phyloP scores from a whole-genome alignment of 306 rosid genomes.

The Castanea mollissima region DNA sequence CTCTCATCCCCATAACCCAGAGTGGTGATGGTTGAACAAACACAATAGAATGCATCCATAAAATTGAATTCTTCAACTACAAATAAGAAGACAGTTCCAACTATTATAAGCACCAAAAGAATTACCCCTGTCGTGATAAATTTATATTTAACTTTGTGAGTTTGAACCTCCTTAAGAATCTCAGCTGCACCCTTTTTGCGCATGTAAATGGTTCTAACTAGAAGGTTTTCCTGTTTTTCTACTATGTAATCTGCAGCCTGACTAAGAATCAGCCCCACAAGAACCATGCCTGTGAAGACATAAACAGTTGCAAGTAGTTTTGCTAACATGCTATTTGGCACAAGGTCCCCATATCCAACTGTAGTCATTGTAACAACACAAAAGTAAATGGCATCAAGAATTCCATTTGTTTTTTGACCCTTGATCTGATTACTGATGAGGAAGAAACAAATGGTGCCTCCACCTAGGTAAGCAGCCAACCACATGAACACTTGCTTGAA shows the following conservation, averaged over 20 bases:
- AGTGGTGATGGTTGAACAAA: conserved; percentile 80
- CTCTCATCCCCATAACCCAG: conserved; percentile 87
- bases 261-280: conserved; percentile 63
- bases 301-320: conserved; percentile 71
- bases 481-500: conserved; percentile 41
- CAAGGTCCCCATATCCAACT: conserved; percentile 91
- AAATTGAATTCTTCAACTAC: conserved; percentile 50
- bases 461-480: conserved; percentile 54
- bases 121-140: conserved; percentile 36
- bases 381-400: conserved; percentile 74
- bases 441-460: conserved; percentile 69
- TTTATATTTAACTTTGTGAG: conserved; percentile 54
- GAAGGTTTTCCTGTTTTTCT: conserved; percentile 65
- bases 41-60: conserved; percentile 71
- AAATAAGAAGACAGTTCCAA: conserved; percentile 52
- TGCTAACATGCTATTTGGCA: conserved; percentile 53
- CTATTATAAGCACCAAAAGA: conserved; percentile 43
- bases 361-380: conserved; percentile 91
- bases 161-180: conserved; percentile 44
- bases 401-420: conserved; percentile 56
- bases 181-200: conserved; percentile 33
- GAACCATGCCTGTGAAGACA: conserved; percentile 75
- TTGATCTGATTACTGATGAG: conserved; percentile 49
- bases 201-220: conserved; percentile 48
- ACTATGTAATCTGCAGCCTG: conserved; percentile 78